phyloP scores from a whole-genome alignment of 768 basidiomycete species.

The Panaeolus cyanescens region DNA sequence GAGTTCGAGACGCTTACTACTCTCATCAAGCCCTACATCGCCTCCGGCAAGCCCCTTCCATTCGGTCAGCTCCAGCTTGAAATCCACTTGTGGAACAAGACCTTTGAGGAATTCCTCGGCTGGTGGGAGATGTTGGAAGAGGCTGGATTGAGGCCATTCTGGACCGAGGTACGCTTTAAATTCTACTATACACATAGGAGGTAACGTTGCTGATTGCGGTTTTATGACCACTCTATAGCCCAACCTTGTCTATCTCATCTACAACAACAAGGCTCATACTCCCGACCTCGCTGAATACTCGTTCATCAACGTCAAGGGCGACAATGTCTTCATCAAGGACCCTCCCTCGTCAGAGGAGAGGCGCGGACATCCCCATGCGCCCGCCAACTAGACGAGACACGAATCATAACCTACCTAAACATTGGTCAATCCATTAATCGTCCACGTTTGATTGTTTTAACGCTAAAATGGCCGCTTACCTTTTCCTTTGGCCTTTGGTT shows the following conservation, averaged over 20 bases:
- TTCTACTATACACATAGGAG: not conserved
- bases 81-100: constrained; percentile 54
- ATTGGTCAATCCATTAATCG: no score
- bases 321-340: constrained; percentile 48
- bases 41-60: constrained; percentile 52
- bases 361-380: not conserved
- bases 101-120: constrained; percentile 53
- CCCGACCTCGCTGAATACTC: constrained; percentile 60
- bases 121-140: constrained; percentile 76
- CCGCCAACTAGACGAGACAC: not conserved
- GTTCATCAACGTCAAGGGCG: constrained; percentile 53
- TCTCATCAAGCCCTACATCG: constrained; percentile 50
- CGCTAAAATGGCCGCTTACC: not conserved
- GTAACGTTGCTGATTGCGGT: not conserved
- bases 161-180: constrained; percentile 48
- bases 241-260: constrained; percentile 60
- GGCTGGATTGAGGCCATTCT: constrained; percentile 73
- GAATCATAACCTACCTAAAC: not conserved
- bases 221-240: constrained; percentile 39
- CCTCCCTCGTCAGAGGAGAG: constrained; percentile 7
- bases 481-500: no score
- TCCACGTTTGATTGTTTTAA: no score
- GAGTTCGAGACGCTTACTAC: constrained; percentile 63
- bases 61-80: constrained; percentile 76
- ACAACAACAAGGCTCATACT: constrained; percentile 43